These are phyloP conservation scores for Pseudocercospora macadamiae DNA, from an alignment of 2,329 filamentous ascomycete species.

Conservation along the genomic window DNA sequence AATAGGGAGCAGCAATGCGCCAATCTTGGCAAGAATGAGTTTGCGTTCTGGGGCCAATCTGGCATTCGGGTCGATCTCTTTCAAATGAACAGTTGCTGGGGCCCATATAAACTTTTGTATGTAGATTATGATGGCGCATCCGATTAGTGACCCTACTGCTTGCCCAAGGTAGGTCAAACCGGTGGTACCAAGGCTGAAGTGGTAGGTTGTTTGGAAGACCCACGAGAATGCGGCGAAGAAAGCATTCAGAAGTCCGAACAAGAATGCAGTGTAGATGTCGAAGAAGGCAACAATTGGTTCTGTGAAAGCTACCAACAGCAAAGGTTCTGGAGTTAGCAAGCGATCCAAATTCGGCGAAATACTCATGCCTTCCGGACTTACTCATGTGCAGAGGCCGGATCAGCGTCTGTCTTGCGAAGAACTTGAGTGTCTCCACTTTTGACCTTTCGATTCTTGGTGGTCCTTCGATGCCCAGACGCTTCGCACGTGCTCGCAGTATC, in stretches of 20 bases:
- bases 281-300: slow-evolving; percentile 38
- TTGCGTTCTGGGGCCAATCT: slow-evolving; percentile 26
- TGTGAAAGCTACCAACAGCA: too few species aligned
- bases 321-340: too few species aligned
- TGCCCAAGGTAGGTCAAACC: slow-evolving; percentile 31
- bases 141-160: slow-evolving; percentile 25
- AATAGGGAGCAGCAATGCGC: slow-evolving; percentile 33
- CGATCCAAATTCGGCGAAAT: too few species aligned
- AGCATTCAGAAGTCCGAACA: slow-evolving; percentile 28
- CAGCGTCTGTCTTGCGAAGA: slow-evolving; percentile 21
- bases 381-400: slow-evolving; percentile 35
- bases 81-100: not conserved
- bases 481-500: slow-evolving; percentile 33
- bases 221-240: slow-evolving; percentile 32
- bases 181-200: slow-evolving; percentile 27
- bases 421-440: not conserved
- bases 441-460: slow-evolving; percentile 11
- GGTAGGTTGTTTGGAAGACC: slow-evolving; percentile 29
- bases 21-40: slow-evolving; percentile 38
- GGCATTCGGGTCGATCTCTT: slow-evolving; percentile 17
- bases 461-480: slow-evolving; percentile 25
- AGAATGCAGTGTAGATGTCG: slow-evolving; percentile 28
- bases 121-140: slow-evolving; percentile 8
- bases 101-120: not conserved
- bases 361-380: too few species aligned